Evolutionary conservation across 495 filamentous ascomycete species (phyloP), one percentile per base, ranked within the genome.

Genomic region (Aspergillus conjunctus): DNA sequence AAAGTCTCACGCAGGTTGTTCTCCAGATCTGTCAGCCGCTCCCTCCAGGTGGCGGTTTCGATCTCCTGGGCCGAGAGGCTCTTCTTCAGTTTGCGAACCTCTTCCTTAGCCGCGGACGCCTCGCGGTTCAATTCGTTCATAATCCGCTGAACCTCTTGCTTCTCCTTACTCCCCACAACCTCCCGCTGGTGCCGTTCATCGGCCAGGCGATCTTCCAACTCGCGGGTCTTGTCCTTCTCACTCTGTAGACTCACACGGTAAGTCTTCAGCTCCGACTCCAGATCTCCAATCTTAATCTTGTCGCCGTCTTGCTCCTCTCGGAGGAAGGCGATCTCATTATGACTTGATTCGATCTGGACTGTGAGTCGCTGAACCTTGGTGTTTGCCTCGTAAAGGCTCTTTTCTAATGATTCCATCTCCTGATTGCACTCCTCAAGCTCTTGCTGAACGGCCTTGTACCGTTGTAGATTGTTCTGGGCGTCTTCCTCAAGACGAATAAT

Each of bases 261-360:
- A 37, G 85, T 87, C 71, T 91, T 90, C 14, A 97, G 77, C 21
- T 87, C 84, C 10, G 88, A 88, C 67, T 97, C 91, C 4, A 98
- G 79, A 64, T 97, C 91, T 20, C 94, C 92, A 64, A 98, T 98
- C 72, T 91, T 91, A 69, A 98, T 97, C 83, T 98, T 98, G 73
- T 98, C 95, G 37, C 84, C 87, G 72, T 98, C 94, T 78, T 98
- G 94, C 77, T 98, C 94, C 68, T 98, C 95, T 7, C 95, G 87
- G 26, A 98, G 71, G 84, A 98, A 98, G 0, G 89, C 85, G 71
- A 98, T 96, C 74, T 98, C 94, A 51, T 87, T 88, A 68, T 97
- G 93, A 59, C 87, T 88, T 4, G 90, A 94, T 76, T 98, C 94
- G 54, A 91, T 87, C 73, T 98, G 92, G 51, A 98, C 90, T 9